Evolutionary conservation across 106 monocot species (phyloP).

Genomic region (Dendrobium catenatum): DNA sequence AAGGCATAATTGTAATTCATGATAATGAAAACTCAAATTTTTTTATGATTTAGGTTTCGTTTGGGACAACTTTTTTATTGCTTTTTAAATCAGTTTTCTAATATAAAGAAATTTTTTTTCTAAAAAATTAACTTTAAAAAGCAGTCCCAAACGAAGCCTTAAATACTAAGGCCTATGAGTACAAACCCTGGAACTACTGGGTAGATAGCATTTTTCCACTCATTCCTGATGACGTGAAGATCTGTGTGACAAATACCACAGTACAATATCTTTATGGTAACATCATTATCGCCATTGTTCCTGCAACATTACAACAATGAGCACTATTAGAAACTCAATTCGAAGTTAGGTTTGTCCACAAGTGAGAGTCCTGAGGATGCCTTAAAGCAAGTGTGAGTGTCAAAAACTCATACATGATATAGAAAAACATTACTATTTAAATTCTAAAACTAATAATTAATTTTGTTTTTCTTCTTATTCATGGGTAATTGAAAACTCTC

Average conservation of each 20-base stretch:
- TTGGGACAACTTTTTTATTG: too few relatives aligned
- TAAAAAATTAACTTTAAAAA: too few relatives aligned
- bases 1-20: neutral
- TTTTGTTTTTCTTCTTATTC: too few relatives aligned
- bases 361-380: neutral
- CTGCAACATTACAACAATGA: neutral
- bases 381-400: too few relatives aligned
- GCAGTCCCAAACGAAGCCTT: too few relatives aligned
- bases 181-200: constrained; percentile 20
- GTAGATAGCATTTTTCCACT: constrained; percentile 12
- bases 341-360: neutral
- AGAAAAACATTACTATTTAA: too few relatives aligned
- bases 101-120: too few relatives aligned
- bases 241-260: constrained; percentile 23
- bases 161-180: neutral
- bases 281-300: constrained; percentile 20
- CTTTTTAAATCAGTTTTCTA: too few relatives aligned
- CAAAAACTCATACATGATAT: too few relatives aligned
- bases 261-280: constrained; percentile 19
- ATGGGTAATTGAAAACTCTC: too few relatives aligned
- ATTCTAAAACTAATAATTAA: too few relatives aligned
- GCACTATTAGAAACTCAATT: neutral
- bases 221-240: constrained; percentile 14
- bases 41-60: neutral
- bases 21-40: too few relatives aligned